phyloP scores from a whole-genome alignment of 139 green algal species.

The Marvania coccoides region DNA sequence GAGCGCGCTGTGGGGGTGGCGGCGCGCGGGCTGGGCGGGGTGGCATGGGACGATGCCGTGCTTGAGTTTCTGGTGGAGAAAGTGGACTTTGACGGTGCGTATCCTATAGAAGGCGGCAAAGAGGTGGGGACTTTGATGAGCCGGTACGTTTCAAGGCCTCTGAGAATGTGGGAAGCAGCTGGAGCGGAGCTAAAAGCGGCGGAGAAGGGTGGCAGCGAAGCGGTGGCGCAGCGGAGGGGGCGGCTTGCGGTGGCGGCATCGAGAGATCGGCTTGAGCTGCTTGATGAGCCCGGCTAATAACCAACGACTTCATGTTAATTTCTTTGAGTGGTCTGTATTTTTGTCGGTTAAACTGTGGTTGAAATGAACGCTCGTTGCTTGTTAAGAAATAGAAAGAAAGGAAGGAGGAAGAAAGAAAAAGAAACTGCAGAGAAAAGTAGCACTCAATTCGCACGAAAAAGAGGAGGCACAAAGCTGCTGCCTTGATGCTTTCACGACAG shows the following conservation, averaged over 20 bases:
- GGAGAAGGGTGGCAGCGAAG: neutral
- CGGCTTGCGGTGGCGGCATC: neutral
- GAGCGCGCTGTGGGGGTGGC: slow-evolving; percentile 13
- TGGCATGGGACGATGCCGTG: slow-evolving; percentile 43
- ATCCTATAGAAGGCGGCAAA: slow-evolving; percentile 64
- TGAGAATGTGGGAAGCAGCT: slow-evolving; percentile 20
- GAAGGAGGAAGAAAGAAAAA: too few species aligned
- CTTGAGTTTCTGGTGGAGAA: slow-evolving; percentile 48
- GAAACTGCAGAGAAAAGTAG: too few species aligned
- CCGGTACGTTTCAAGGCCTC: slow-evolving; percentile 38
- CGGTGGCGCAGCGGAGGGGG: neutral
- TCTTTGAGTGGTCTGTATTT: too few species aligned
- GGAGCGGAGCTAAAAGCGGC: neutral
- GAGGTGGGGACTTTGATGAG: slow-evolving; percentile 47
- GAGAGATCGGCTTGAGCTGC: neutral
- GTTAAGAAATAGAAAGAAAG: too few species aligned
- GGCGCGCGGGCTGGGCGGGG: neutral
- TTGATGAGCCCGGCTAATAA: neutral
- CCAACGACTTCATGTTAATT: too few species aligned
- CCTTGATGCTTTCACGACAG: too few species aligned
- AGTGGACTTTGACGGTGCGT: slow-evolving; percentile 58
- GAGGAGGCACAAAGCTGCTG: too few species aligned
- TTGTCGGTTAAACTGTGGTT: too few species aligned
- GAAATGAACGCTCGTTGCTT: too few species aligned
- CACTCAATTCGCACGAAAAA: too few species aligned